phyloP scores from a whole-genome alignment of 2,329 filamentous ascomycete species.

The Orbilia blumenaviensis region DNA sequence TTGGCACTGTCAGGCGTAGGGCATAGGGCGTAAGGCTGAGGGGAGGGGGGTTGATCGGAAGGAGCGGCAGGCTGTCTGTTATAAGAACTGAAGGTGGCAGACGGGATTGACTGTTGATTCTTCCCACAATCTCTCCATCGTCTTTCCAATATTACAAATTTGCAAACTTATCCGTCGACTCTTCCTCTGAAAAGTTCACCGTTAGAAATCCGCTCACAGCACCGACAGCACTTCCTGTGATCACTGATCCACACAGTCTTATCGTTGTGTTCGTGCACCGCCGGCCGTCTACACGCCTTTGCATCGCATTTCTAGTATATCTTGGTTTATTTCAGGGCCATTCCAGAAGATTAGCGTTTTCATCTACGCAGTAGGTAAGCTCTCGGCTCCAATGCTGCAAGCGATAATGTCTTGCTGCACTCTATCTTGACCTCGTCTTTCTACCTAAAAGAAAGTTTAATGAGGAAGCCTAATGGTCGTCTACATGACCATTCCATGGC shows the following conservation, averaged over 20 bases:
- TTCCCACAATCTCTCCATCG: neutral
- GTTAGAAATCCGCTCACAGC: neutral
- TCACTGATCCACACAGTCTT: neutral
- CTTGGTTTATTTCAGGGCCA: neutral
- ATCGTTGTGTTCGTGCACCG: neutral
- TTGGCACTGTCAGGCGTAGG: neutral
- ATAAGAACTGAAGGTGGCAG: neutral
- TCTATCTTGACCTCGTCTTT: slow-evolving; percentile 17
- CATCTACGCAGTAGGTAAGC: slow-evolving; percentile 11
- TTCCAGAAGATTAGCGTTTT: neutral
- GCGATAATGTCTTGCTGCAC: slow-evolving; percentile 29
- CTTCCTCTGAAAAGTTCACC: no score
- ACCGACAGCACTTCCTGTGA: neutral
- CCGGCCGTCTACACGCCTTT: neutral
- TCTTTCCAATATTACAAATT: no score
- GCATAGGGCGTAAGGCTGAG: slow-evolving; percentile 27
- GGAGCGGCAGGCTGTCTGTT: neutral
- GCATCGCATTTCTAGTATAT: neutral
- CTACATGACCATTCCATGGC: neutral
- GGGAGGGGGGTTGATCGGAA: neutral
- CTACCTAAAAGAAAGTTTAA: slow-evolving; percentile 18
- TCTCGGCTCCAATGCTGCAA: slow-evolving; percentile 26
- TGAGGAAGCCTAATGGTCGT: slow-evolving; percentile 27
- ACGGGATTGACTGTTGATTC: neutral
- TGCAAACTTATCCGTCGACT: no score